Evolutionary conservation across 1,139 yeast genomes (phyloP).

Genomic region (Diutina pseudorugosa): DNA sequence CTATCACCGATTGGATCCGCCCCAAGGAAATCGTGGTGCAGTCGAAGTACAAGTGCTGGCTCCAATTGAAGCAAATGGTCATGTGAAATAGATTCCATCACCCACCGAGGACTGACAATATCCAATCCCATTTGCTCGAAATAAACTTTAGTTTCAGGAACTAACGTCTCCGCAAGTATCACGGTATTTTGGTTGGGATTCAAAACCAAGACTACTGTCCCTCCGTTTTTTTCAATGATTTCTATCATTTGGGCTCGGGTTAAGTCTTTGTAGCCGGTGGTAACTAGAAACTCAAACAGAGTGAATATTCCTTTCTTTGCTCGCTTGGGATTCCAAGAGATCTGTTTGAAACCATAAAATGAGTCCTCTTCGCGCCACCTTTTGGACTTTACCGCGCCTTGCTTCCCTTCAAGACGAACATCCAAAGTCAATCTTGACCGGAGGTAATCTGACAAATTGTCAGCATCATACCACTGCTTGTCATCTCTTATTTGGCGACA

Average conservation of each 20-base stretch:
- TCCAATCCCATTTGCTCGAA: conserved; percentile 36
- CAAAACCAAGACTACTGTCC: conserved; percentile 13
- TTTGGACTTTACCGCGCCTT: conserved; percentile 13
- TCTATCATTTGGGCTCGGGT: conserved; percentile 14
- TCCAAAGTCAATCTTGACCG: conserved; percentile 20
- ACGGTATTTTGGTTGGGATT: conserved; percentile 10
- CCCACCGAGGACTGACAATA: conserved; percentile 59
- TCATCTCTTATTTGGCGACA: conserved; percentile 61
- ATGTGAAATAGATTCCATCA: conserved; percentile 47
- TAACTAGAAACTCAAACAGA: not conserved
- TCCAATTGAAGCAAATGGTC: conserved; percentile 40
- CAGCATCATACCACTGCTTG: conserved; percentile 43
- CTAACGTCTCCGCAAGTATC: conserved; percentile 11
- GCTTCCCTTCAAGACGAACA: conserved; percentile 16
- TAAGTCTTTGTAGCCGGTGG: conserved; percentile 6
- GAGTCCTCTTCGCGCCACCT: conserved; percentile 9
- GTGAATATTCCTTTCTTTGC: not conserved
- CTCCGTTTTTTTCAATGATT: conserved; percentile 40
- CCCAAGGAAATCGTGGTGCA: not conserved
- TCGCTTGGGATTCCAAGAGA: not conserved
- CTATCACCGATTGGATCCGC: not conserved
- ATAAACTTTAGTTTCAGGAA: conserved; percentile 19
- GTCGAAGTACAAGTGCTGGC: conserved; percentile 35
- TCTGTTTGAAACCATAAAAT: conserved; percentile 6
- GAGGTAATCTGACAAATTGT: conserved; percentile 45